Conservation (phyloP, 768 basidiomycete genomes). For the Suillus lakei region DNA sequence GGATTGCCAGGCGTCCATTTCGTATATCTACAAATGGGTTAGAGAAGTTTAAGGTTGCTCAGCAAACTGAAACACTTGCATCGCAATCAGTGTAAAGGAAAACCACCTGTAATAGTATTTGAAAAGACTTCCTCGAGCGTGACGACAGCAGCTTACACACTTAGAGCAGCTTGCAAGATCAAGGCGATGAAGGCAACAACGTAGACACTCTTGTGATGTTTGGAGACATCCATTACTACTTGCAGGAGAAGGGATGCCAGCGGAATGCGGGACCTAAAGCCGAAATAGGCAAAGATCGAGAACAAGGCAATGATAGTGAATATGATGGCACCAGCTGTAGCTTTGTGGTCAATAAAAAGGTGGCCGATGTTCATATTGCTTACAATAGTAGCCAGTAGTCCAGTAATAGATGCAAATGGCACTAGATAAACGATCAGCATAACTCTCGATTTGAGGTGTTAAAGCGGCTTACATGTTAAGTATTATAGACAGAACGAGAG, state of each 20-base stretch:
- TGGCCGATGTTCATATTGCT: conserved; percentile 32
- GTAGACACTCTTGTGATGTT: conserved; percentile 82
- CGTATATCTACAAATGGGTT: conserved; percentile 42
- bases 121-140: conserved; percentile 5
- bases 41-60: background rate
- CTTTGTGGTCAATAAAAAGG: conserved; percentile 10
- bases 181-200: conserved; percentile 74
- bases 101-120: conserved; percentile 60
- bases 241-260: conserved; percentile 79
- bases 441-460: background rate
- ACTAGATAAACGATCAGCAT: conserved; percentile 38
- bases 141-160: conserved; percentile 52
- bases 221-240: conserved; percentile 83
- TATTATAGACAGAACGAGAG: conserved; percentile 63
- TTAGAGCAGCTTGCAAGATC: conserved; percentile 70
- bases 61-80: conserved; percentile 45
- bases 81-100: conserved; percentile 76
- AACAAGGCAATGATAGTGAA: conserved; percentile 82
- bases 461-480: conserved; percentile 61
- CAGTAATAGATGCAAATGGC: conserved; percentile 79
- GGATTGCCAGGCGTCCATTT: conserved; percentile 83
- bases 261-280: conserved; percentile 74
- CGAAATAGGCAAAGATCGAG: conserved; percentile 77
- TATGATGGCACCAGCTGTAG: conserved; percentile 77
- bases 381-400: conserved; percentile 72